Evolutionary conservation across 2,329 filamentous ascomycete genomes (phyloP), one percentile per base, ranked within the genome.

Genomic region (Phymatotrichopsis omnivora): DNA sequence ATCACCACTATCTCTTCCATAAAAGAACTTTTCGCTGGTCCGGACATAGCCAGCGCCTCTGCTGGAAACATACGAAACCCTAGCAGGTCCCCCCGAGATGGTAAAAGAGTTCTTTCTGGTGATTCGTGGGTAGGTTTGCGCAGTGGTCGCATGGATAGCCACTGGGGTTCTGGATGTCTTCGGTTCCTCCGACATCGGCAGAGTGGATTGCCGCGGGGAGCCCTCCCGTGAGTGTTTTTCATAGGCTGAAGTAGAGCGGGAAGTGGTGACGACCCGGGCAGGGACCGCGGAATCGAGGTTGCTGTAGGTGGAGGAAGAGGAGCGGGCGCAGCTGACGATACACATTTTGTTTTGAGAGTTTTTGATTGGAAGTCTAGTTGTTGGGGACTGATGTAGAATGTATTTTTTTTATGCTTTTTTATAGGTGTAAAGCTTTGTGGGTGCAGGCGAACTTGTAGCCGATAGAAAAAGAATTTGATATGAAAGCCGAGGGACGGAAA

Each of bases 251-350:
- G 43, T 34, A 5, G 37, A 45, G 23, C 25, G 41, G 17, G 40
- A 28, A 10, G 46, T 49, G 20, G 33, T 45, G 14, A 49, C 41
- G 25, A 49, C 41, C 11, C 46, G 41, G 35, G 46, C 29, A 14
- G 46, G 46, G 24, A 49, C 35, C 4, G 41, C n/a, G 34, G 31
- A 45, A n/a, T 49, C 41, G 30, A 46, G 39, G 12, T 46, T 37
- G 27, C 22, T 17, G 16, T 45, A 28, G 24, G 41, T 40, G 28
- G 16, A 20, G 3, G 41, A 35, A 17, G 46, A 45, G 20, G 46
- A 49, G 19, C 40, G 39, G 34, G 40, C 35, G 30, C 44, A 36
- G 25, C 41, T 40, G 5, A 49, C 41, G 34, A 45, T 29, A 31
- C 46, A 49, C 46, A 49, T 45, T 33, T n/a, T 31, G 31, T 20